Evolutionary conservation across 2,329 filamentous ascomycete species (phyloP).

Genomic region (Colletotrichum destructivum): DNA sequence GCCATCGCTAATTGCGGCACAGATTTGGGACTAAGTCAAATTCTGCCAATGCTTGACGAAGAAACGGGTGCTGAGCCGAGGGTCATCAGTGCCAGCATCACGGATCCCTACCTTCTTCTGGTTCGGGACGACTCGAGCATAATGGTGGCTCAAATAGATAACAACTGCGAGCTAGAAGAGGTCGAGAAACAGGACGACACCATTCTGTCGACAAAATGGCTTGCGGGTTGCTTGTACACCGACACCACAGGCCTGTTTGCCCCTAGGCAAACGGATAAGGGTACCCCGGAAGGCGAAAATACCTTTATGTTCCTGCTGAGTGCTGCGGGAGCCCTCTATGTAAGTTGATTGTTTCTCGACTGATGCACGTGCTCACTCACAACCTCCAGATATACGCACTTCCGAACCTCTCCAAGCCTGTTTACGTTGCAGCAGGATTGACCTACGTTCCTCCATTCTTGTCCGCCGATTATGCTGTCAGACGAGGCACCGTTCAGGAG

Average conservation of each 20-base stretch:
- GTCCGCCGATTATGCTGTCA: constrained; percentile 77
- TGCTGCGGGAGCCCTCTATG: constrained; percentile 80
- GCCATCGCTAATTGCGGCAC: constrained; percentile 28
- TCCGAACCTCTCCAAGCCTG: constrained; percentile 77
- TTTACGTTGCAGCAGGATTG: constrained; percentile 83
- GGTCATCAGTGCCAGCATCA: constrained; percentile 85
- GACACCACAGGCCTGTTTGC: constrained; percentile 73
- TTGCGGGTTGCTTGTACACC: constrained; percentile 87
- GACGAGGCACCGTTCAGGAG: constrained; percentile 81
- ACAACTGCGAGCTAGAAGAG: constrained; percentile 88
- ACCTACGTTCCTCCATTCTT: constrained; percentile 84
- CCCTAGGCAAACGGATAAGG: constrained; percentile 56
- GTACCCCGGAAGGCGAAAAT: constrained; percentile 59
- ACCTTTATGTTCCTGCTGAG: constrained; percentile 85
- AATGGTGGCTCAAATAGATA: constrained; percentile 84
- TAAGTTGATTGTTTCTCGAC: constrained; percentile 60
- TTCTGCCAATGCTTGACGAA: constrained; percentile 93
- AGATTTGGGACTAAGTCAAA: constrained; percentile 92
- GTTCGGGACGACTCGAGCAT: constrained; percentile 87
- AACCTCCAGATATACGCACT: constrained; percentile 79
- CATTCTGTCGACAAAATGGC: constrained; percentile 78
- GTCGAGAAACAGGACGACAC: constrained; percentile 74
- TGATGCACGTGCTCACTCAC: constrained; percentile 9
- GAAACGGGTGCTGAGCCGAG: constrained; percentile 86
- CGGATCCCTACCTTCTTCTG: constrained; percentile 88